A percentile compares a stretch with the other conserved stretches of the same genome.
Evolutionary conservation across 441 rosid genomes (phyloP).

Genomic region (Macaranga tanarius): DNA sequence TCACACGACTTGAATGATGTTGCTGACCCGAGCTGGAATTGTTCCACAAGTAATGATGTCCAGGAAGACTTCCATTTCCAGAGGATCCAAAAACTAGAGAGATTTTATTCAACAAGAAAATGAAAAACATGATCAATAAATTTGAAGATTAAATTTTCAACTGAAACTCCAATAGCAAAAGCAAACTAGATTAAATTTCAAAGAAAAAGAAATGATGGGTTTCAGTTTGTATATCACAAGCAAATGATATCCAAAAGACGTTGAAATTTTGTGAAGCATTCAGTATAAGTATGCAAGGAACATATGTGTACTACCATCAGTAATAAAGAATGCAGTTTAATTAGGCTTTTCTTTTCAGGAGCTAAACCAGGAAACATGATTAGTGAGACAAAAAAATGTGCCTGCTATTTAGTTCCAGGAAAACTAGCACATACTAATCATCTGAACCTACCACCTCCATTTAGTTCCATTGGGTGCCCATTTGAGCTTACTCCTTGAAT

Average conservation of each 20-base stretch:
- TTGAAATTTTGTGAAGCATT: neutral
- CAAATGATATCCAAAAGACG: neutral
- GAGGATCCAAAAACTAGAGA: constrained; percentile 55
- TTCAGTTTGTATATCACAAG: neutral
- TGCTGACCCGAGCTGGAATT: constrained; percentile 43
- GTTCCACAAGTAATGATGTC: constrained; percentile 51
- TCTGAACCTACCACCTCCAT: constrained; percentile 66
- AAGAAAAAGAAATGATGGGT: neutral
- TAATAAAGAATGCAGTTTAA: neutral
- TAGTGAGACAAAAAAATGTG: too few relatives aligned
- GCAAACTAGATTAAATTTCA: neutral
- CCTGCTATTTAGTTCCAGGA: too few relatives aligned
- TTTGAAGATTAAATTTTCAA: constrained; percentile 6
- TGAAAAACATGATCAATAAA: constrained; percentile 11
- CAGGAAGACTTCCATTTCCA: constrained; percentile 46
- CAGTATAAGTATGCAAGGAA: neutral
- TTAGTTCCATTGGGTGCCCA: constrained; percentile 58
- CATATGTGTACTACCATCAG: neutral
- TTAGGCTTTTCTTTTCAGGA: neutral
- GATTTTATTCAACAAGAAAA: constrained; percentile 1
- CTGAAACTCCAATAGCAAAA: neutral
- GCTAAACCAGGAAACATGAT: neutral
- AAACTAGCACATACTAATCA: constrained; percentile 24
- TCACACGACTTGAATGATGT: constrained; percentile 39
- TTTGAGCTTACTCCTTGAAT: constrained; percentile 55